Evolutionary conservation across 331 rosid genomes (phyloP).

Genomic region (Rhamnella rubrinervis): DNA sequence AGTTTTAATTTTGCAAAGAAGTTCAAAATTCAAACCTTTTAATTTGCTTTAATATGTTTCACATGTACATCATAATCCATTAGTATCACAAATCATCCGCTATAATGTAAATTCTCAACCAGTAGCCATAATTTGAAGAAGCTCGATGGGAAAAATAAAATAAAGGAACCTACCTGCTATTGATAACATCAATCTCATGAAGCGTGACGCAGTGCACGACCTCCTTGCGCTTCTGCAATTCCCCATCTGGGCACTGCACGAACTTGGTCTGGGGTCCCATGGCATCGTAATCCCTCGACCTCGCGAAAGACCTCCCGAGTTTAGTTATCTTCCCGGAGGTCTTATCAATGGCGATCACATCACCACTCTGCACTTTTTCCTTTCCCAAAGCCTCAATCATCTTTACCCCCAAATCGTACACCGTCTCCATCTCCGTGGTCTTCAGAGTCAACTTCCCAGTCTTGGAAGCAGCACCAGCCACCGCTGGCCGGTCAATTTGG

Average conservation of each 20-base stretch:
- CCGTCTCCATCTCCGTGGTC: constrained; percentile 97
- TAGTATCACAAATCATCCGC: too few species aligned
- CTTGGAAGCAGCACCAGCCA: constrained; percentile 80
- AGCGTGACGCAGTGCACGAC: constrained; percentile 96
- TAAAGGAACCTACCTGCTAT: constrained; percentile 64
- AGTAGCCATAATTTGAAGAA: background rate
- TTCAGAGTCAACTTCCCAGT: constrained; percentile 84
- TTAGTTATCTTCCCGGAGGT: constrained; percentile 91
- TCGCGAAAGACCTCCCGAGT: constrained; percentile 86
- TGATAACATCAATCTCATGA: constrained; percentile 97
- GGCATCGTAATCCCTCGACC: constrained; percentile 96
- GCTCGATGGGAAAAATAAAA: background rate
- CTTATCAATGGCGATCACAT: constrained; percentile 88
- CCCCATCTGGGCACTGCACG: constrained; percentile 98
- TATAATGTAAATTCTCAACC: too few species aligned
- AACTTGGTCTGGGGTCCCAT: constrained; percentile 89
- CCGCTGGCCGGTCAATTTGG: constrained; percentile 85
- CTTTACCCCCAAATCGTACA: constrained; percentile 89
- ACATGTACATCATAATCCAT: too few species aligned
- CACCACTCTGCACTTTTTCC: constrained; percentile 96
- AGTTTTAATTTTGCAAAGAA: too few species aligned
- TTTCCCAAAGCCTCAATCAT: constrained; percentile 91
- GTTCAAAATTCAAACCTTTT: too few species aligned
- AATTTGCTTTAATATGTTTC: too few species aligned
- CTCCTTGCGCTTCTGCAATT: constrained; percentile 98